phyloP scores from a whole-genome alignment of 2,329 filamentous ascomycete species.

The Anisogramma anomala region DNA sequence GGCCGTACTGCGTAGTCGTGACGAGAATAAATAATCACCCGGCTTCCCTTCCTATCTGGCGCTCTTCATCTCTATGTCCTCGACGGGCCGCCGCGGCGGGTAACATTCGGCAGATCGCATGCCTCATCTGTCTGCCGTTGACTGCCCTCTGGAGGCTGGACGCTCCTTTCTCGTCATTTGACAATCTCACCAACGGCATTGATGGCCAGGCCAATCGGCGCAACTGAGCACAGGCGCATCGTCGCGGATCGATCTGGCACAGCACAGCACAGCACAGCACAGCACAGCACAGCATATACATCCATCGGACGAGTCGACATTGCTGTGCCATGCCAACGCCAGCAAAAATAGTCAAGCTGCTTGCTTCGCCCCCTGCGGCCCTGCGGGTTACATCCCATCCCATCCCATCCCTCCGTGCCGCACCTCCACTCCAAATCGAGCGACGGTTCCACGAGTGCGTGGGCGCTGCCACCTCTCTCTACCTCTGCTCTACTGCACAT shows the following conservation, averaged over 20 bases:
- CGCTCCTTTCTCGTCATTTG: not conserved
- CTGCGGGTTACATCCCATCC: not conserved
- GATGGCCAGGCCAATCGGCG: not conserved
- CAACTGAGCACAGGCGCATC: not conserved
- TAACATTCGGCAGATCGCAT: slow-evolving; percentile 1
- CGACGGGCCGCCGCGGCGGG: not conserved
- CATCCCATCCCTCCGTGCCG: not conserved
- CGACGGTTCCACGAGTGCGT: slow-evolving; percentile 11
- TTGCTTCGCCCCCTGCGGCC: not conserved
- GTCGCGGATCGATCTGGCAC: not conserved
- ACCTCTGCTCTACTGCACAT: slow-evolving; percentile 22
- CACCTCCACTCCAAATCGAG: slow-evolving; percentile 1
- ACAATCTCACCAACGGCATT: not conserved
- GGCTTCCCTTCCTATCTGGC: too few relatives aligned
- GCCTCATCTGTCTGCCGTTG: not conserved
- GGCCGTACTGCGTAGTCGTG: too few relatives aligned
- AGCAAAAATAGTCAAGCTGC: not conserved
- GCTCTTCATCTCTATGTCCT: too few relatives aligned
- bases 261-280: too few relatives aligned
- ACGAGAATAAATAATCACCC: too few relatives aligned
- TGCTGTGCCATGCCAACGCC: not conserved
- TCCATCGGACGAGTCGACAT: not conserved
- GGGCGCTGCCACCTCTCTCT: slow-evolving; percentile 15
- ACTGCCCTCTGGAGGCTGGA: not conserved
- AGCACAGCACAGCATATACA: too few relatives aligned